Evolutionary conservation across 306 rosid species (phyloP).

Genomic region (Ormosia semicastrata): DNA sequence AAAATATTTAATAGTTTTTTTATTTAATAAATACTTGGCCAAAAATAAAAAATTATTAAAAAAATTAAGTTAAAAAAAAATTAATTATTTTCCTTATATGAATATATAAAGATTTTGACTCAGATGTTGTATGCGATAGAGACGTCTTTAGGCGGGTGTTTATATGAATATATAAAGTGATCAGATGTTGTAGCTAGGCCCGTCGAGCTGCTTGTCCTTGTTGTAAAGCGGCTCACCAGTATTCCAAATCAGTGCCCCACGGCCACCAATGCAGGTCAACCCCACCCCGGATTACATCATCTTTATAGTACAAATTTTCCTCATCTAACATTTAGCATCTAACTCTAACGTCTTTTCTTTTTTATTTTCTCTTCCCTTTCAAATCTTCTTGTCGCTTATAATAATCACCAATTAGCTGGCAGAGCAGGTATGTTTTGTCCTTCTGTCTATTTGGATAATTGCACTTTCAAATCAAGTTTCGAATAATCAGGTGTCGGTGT

Average conservation of each 20-base stretch:
- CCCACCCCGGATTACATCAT: constrained; percentile 46
- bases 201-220: constrained; percentile 25
- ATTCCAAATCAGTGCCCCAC: constrained; percentile 29
- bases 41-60: too few relatives aligned
- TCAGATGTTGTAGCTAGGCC: constrained; percentile 26
- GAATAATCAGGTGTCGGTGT: constrained; percentile 61
- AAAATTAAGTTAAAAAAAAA: too few relatives aligned
- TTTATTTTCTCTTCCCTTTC: not conserved
- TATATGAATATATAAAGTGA: not conserved
- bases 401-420: constrained; percentile 71
- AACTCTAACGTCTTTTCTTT: not conserved
- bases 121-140: not conserved
- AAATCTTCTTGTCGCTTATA: constrained; percentile 43
- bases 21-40: too few relatives aligned
- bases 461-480: constrained; percentile 36
- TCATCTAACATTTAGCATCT: not conserved
- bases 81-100: too few relatives aligned
- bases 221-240: constrained; percentile 38
- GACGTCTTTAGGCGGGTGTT: not conserved
- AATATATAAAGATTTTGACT: too few relatives aligned
- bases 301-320: constrained; percentile 21
- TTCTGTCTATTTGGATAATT: constrained; percentile 39
- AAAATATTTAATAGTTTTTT: too few relatives aligned
- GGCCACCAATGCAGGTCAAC: constrained; percentile 39
- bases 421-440: constrained; percentile 70